A percentile compares a stretch with the other conserved stretches of the same genome.
These are phyloP conservation scores for Rhynchospora tenuis DNA, from an alignment of 176 grass and related monocot species.

Conservation along the genomic window DNA sequence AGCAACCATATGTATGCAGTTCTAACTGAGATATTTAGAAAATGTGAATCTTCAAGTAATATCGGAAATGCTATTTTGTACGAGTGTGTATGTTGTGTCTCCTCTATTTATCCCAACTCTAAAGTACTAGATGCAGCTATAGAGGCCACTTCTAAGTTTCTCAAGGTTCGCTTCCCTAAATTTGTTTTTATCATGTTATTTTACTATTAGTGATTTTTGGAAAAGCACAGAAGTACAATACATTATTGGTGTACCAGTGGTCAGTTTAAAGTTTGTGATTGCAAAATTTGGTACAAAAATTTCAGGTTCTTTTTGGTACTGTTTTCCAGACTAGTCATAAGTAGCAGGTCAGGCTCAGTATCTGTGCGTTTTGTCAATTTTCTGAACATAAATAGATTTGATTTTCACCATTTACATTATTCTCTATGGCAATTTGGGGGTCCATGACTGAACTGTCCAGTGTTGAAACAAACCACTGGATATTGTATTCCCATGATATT, in stretches of 20 bases:
- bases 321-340: neutral
- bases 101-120: constrained; percentile 88
- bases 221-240: neutral
- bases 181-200: neutral
- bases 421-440: neutral
- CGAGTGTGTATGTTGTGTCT: constrained; percentile 94
- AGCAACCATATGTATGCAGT: constrained; percentile 82
- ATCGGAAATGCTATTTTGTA: constrained; percentile 99
- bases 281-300: neutral
- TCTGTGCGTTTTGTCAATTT: neutral
- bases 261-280: neutral
- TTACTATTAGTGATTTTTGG: neutral
- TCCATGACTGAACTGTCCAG: neutral
- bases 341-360: neutral
- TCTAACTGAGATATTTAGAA: constrained; percentile 90
- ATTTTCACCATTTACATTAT: neutral
- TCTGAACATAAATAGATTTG: neutral
- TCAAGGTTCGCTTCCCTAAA: constrained; percentile 58
- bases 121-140: constrained; percentile 88
- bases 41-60: constrained; percentile 88
- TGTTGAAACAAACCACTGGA: neutral
- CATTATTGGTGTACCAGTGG: neutral
- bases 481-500: neutral
- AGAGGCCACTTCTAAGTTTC: constrained; percentile 95
- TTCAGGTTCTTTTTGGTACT: neutral